These are phyloP conservation scores for Penicillium occitanis DNA, from an alignment of 2,329 filamentous ascomycete species.

Conservation along the genomic window DNA sequence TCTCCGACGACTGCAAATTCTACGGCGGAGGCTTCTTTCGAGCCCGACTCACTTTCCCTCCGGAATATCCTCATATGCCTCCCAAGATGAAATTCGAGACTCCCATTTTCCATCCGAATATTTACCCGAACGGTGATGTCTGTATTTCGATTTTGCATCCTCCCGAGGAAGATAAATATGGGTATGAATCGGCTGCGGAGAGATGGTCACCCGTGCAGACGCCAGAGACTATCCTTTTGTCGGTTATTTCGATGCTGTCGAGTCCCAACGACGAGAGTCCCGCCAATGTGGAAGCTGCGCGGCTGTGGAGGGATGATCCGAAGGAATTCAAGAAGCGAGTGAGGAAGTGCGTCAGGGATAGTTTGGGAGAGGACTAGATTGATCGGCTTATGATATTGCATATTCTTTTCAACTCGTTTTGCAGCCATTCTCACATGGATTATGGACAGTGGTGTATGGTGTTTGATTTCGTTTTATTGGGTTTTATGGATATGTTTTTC, in stretches of 20 bases:
- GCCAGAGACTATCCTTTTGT: conserved; percentile 89
- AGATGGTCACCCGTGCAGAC: conserved; percentile 94
- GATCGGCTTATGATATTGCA: background rate
- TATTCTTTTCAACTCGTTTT: background rate
- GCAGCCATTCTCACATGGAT: background rate
- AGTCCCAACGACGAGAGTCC: conserved; percentile 94
- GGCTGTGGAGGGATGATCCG: conserved; percentile 78
- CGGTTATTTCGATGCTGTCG: conserved; percentile 87
- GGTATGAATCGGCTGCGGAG: conserved; percentile 87
- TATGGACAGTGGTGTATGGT: conserved; percentile 13
- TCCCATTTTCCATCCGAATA: conserved; percentile 92
- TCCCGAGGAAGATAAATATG: conserved; percentile 88
- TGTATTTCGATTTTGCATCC: conserved; percentile 98
- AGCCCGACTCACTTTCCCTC: conserved; percentile 77
- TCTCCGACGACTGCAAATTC: conserved; percentile 87
- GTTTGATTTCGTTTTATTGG: background rate
- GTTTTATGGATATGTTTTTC: background rate
- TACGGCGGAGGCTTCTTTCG: conserved; percentile 97
- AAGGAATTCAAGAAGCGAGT: conserved; percentile 77
- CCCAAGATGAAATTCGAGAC: conserved; percentile 84
- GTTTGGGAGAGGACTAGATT: conserved; percentile 66
- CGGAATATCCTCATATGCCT: conserved; percentile 81
- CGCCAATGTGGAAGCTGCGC: conserved; percentile 90
- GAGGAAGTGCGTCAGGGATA: conserved; percentile 75
- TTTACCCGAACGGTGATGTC: conserved; percentile 82